Conservation (phyloP, 2,329 filamentous ascomycete genomes). For the Cladosporium sp. region DNA sequence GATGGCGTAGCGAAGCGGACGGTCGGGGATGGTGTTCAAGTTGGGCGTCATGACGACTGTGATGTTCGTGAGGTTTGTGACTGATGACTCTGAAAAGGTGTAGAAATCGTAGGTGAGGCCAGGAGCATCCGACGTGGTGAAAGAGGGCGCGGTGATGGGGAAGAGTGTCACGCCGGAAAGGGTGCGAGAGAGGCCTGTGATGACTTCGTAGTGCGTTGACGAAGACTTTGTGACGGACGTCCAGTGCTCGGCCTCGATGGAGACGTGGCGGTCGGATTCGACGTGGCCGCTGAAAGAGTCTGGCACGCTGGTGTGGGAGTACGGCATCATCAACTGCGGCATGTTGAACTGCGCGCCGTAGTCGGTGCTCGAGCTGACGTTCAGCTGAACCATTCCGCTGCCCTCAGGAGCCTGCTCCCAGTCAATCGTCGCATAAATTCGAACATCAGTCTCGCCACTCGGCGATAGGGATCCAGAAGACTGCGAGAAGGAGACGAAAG, state of each 20-base stretch:
- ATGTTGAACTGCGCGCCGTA: constrained; percentile 38
- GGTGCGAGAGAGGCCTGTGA: constrained; percentile 53
- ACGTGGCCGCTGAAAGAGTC: constrained; percentile 55
- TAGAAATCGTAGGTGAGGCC: constrained; percentile 57
- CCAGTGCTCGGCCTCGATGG: constrained; percentile 33
- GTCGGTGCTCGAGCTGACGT: constrained; percentile 47
- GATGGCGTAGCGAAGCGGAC: constrained; percentile 34
- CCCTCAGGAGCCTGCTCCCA: constrained; percentile 44
- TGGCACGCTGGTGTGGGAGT: constrained; percentile 46
- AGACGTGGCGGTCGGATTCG: constrained; percentile 48
- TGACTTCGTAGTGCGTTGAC: constrained; percentile 42
- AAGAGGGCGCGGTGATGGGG: constrained; percentile 47
- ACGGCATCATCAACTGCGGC: constrained; percentile 48
- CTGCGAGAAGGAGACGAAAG: constrained; percentile 49
- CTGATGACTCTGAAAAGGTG: constrained; percentile 49
- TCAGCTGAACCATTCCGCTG: constrained; percentile 38
- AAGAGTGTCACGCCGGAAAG: constrained; percentile 52
- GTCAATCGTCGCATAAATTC: constrained; percentile 52
- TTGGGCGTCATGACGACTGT: constrained; percentile 23
- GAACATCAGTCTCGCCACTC: constrained; percentile 43
- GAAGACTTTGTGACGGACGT: constrained; percentile 20
- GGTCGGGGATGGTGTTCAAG: constrained; percentile 24
- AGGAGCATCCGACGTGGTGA: constrained; percentile 45
- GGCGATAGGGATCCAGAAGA: constrained; percentile 45
- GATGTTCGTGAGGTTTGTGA: constrained; percentile 35